Evolutionary conservation across 192 early-diverging fungal genomes (phyloP).

Genomic region (Coemansia sp.): DNA sequence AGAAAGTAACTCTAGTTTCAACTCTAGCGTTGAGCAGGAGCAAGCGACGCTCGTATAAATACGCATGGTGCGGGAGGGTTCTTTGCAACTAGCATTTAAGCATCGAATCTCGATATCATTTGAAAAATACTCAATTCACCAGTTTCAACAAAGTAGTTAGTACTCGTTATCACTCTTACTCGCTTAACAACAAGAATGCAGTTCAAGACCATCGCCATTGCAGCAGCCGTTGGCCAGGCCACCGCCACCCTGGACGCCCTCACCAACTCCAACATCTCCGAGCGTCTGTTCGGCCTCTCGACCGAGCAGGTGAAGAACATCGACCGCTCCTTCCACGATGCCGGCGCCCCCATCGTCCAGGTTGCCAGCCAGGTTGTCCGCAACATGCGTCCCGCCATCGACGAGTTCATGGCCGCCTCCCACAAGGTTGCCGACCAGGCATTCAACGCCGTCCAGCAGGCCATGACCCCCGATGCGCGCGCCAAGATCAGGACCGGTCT

Average conservation of each 20-base stretch:
- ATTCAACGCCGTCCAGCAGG: constrained; percentile 46
- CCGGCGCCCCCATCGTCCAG: constrained; percentile 49
- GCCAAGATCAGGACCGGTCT: constrained; percentile 57
- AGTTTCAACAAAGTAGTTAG: neutral
- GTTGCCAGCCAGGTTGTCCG: constrained; percentile 53
- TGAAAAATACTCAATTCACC: neutral
- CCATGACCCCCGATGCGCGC: constrained; percentile 51
- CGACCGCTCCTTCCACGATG: constrained; percentile 53
- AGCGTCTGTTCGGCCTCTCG: constrained; percentile 51
- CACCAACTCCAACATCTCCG: constrained; percentile 54
- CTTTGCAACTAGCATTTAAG: neutral
- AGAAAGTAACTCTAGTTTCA: too few relatives aligned
- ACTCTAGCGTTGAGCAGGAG: too few relatives aligned
- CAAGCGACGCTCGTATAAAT: neutral
- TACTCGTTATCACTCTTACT: neutral
- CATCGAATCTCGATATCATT: too few relatives aligned
- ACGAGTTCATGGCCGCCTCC: constrained; percentile 31
- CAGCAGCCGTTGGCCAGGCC: constrained; percentile 51
- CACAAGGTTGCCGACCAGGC: constrained; percentile 49
- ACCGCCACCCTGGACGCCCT: constrained; percentile 49
- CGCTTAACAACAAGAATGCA: constrained; percentile 28
- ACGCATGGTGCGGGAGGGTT: neutral
- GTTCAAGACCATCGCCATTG: constrained; percentile 51
- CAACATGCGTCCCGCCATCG: constrained; percentile 52
- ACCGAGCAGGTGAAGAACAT: constrained; percentile 55